These are phyloP conservation scores for Botrytis fabae DNA, from an alignment of 2,329 filamentous ascomycete species.

Conservation along the genomic window DNA sequence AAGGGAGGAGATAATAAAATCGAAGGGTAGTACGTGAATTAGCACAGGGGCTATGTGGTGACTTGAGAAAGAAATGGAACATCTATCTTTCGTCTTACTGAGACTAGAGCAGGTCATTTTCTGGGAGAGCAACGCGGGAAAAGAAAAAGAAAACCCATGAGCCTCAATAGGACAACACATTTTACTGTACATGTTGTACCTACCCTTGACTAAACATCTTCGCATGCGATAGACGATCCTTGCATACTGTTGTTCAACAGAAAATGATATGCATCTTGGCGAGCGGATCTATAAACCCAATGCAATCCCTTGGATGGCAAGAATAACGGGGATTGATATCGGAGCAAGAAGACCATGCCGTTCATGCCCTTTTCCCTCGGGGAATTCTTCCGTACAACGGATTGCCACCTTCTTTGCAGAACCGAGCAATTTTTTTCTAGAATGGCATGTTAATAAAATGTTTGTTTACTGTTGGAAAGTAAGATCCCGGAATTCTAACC, in stretches of 20 bases:
- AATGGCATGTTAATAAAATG: not conserved
- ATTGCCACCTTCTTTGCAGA: constrained; percentile 8
- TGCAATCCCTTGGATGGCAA: constrained; percentile 10
- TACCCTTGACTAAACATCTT: constrained; percentile 5
- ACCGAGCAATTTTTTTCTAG: not conserved
- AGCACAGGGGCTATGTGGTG: not conserved
- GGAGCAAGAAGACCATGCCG: not conserved
- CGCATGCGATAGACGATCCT: constrained; percentile 15
- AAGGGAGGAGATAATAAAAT: constrained; percentile 6
- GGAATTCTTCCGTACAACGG: constrained; percentile 2
- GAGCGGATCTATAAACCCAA: not conserved
- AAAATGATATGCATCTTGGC: constrained; percentile 13
- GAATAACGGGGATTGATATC: not conserved
- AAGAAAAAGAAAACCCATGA: constrained; percentile 7
- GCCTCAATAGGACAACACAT: constrained; percentile 20
- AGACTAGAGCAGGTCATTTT: constrained; percentile 5
- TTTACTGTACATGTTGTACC: constrained; percentile 4
- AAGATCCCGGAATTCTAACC: not conserved
- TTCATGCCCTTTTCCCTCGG: constrained; percentile 9
- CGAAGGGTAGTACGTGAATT: not conserved
- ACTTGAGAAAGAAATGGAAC: constrained; percentile 4
- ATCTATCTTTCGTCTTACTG: not conserved
- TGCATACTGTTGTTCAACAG: constrained; percentile 6
- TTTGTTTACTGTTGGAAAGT: constrained; percentile 11
- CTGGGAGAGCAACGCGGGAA: constrained; percentile 2